Conservation (phyloP, 2,329 filamentous ascomycete species). For the Paracorniculantispora psalliotae region DNA sequence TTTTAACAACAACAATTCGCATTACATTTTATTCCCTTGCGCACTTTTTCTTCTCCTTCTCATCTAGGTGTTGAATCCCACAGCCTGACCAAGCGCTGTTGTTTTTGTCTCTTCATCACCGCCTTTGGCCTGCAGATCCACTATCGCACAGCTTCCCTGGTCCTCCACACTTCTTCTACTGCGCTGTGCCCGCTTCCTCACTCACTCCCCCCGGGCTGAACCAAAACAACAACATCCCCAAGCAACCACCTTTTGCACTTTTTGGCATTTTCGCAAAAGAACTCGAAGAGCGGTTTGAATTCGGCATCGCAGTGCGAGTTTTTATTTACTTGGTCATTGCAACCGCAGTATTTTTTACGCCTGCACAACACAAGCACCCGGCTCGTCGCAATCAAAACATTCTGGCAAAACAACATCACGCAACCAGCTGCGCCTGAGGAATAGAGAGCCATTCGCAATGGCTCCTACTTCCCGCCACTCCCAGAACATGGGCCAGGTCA, state of each 20-base stretch:
- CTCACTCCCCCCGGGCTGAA: background rate
- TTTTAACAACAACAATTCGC: background rate
- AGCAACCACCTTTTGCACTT: background rate
- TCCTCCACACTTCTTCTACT: constrained; percentile 2
- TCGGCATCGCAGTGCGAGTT: background rate
- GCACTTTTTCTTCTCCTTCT: background rate
- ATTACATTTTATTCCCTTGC: background rate
- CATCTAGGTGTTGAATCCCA: background rate
- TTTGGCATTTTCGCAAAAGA: background rate
- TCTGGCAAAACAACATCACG: background rate
- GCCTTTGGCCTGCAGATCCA: constrained; percentile 8
- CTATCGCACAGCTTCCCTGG: constrained; percentile 2
- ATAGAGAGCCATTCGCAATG: constrained; percentile 35
- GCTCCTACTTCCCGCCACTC: constrained; percentile 44
- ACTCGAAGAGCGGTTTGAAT: too few species aligned
- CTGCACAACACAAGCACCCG: background rate
- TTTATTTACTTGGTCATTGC: background rate
- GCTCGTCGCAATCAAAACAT: background rate
- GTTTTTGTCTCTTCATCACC: constrained; percentile 8
- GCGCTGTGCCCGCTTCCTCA: background rate
- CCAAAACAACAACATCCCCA: constrained; percentile 11
- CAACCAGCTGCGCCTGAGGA: constrained; percentile 5
- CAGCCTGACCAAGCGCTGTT: background rate
- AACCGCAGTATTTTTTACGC: background rate
- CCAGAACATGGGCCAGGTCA: constrained; percentile 75